Conservation (phyloP, 331 rosid genomes). For the Malus hybrid region DNA sequence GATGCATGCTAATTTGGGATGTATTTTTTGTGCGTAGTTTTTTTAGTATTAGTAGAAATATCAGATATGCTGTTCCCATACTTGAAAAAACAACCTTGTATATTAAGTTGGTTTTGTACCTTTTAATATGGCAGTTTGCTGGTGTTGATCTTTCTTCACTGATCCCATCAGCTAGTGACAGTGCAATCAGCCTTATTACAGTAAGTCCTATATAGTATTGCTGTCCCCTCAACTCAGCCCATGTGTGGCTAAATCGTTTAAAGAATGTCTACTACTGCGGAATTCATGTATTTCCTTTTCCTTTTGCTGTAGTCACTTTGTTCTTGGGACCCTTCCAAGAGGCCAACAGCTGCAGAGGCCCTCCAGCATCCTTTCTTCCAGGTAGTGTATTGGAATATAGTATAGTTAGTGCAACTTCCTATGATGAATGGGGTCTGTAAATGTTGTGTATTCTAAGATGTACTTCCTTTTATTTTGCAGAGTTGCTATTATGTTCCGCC, state of each 20-base stretch:
- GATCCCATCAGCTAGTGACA: slow-evolving; percentile 66
- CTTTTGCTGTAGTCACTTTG: slow-evolving; percentile 64
- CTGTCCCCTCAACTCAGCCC: neutral
- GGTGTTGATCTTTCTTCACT: slow-evolving; percentile 68
- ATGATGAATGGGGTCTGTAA: neutral
- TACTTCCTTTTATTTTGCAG: slow-evolving; percentile 32
- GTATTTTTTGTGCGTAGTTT: neutral
- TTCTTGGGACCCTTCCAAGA: slow-evolving; percentile 94
- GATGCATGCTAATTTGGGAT: neutral
- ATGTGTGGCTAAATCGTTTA: neutral
- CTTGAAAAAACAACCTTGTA: neutral
- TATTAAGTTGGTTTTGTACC: neutral
- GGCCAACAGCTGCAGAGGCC: slow-evolving; percentile 90
- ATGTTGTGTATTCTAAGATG: neutral
- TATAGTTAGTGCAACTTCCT: neutral
- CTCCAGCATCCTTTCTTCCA: slow-evolving; percentile 99
- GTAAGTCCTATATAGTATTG: slow-evolving; percentile 32
- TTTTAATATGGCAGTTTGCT: slow-evolving; percentile 37
- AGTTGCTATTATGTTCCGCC: slow-evolving; percentile 89
- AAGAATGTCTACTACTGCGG: neutral
- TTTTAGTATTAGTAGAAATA: neutral
- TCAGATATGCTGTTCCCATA: neutral
- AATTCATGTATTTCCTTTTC: neutral
- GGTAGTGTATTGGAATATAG: slow-evolving; percentile 29
- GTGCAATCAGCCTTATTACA: slow-evolving; percentile 70